phyloP scores from a whole-genome alignment of 2,329 filamentous ascomycete species.

The Alternaria alternata region DNA sequence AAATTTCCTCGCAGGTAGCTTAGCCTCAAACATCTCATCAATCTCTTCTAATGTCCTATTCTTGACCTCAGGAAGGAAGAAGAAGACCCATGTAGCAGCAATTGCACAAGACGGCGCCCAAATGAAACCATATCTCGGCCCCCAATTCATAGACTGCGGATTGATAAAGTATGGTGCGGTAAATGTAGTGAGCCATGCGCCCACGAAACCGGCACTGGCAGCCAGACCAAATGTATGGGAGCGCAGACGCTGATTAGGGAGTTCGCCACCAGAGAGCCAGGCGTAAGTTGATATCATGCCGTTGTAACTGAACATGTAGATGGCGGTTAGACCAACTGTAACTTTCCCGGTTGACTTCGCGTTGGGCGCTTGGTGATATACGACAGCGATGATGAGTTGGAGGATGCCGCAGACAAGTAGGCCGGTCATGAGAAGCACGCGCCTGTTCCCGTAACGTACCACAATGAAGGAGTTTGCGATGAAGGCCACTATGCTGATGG shows the following conservation, averaged over 20 bases:
- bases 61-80: slow-evolving; percentile 64
- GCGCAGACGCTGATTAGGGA: slow-evolving; percentile 65
- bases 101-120: slow-evolving; percentile 56
- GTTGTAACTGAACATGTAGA: slow-evolving; percentile 65
- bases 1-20: slow-evolving; percentile 56
- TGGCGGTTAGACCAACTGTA: slow-evolving; percentile 62
- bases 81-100: slow-evolving; percentile 44
- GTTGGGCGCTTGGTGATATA: slow-evolving; percentile 58
- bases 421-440: slow-evolving; percentile 62
- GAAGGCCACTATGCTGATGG: slow-evolving; percentile 63
- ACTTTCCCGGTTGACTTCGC: slow-evolving; percentile 53
- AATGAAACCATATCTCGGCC: slow-evolving; percentile 65
- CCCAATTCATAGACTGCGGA: slow-evolving; percentile 62
- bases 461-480: slow-evolving; percentile 64
- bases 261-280: slow-evolving; percentile 65
- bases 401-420: slow-evolving; percentile 62
- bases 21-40: slow-evolving; percentile 61
- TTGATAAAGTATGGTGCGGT: slow-evolving; percentile 70
- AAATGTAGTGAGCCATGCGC: slow-evolving; percentile 66
- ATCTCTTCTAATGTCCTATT: slow-evolving; percentile 63
- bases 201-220: slow-evolving; percentile 61
- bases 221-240: slow-evolving; percentile 65
- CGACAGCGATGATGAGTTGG: slow-evolving; percentile 63
- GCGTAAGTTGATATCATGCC: slow-evolving; percentile 64
- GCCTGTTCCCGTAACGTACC: slow-evolving; percentile 62